A percentile compares a stretch with the other conserved stretches of the same genome.
Evolutionary conservation across 2,329 filamentous ascomycete genomes (phyloP).

Genomic region (Cytospora piceae): DNA sequence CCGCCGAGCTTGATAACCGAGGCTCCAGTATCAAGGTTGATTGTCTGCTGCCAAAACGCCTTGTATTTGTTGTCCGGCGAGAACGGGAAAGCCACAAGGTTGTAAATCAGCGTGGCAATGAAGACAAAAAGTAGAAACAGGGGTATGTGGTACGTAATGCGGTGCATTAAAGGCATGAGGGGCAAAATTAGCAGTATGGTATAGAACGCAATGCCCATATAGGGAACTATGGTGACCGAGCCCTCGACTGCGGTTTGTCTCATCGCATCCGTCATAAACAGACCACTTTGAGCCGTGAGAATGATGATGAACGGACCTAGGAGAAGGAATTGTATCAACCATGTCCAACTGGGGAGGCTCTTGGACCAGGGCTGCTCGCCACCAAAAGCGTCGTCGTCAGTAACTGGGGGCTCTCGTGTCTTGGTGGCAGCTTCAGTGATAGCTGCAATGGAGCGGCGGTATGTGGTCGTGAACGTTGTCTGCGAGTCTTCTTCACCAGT

Average conservation of each 20-base stretch:
- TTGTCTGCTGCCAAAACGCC: conserved; percentile 80
- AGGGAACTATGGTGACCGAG: conserved; percentile 70
- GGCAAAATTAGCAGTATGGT: conserved; percentile 76
- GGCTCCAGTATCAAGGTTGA: conserved; percentile 74
- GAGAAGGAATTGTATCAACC: conserved; percentile 84
- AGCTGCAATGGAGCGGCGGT: conserved; percentile 52
- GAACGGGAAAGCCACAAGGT: conserved; percentile 86
- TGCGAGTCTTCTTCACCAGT: conserved; percentile 40
- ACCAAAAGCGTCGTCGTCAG: conserved; percentile 51
- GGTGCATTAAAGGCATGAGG: conserved; percentile 81
- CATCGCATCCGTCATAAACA: conserved; percentile 72
- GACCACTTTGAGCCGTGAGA: conserved; percentile 73
- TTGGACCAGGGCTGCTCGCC: conserved; percentile 87
- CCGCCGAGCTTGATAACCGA: conserved; percentile 73
- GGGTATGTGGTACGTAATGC: conserved; percentile 82
- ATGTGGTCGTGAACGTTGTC: conserved; percentile 60
- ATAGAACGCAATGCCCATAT: conserved; percentile 69
- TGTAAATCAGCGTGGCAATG: conserved; percentile 78
- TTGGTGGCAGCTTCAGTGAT: conserved; percentile 34
- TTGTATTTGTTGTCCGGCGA: conserved; percentile 80
- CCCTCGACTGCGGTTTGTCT: conserved; percentile 87
- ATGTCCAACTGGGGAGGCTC: conserved; percentile 78
- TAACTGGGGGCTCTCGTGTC: conserved; percentile 25
- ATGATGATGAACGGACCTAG: conserved; percentile 78
- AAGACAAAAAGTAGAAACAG: conserved; percentile 75